Evolutionary conservation across 768 basidiomycete species (phyloP), one percentile per base, ranked within the genome.

Genomic region (Suillus weaverae): DNA sequence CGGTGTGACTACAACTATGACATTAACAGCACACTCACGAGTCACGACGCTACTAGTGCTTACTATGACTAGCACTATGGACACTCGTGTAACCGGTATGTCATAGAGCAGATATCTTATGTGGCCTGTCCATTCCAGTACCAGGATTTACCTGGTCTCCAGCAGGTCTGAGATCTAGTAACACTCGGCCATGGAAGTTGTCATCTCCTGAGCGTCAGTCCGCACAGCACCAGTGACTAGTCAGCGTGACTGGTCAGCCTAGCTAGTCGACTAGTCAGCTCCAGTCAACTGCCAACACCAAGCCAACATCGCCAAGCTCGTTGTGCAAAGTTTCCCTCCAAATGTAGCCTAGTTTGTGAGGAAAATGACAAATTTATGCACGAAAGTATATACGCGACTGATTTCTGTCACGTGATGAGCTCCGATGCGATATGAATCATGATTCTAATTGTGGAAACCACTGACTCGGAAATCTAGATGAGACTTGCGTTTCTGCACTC

Each of bases 391-490:
- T 54, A 33, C 26, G 26, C 5, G 38, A 59, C 10, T 59, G 26
- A 41, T 41, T 32, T 59, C 1, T 41, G 10, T 56, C 64, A 48
- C 62, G 62, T 66, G 65, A 56, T 33, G n/a, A 43, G 22, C 33
- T 32, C 8, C 44, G 65, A 36, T 56, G 6, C 54, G 13, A 36
- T 39, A 26, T 30, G 44, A 46, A 48, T 46, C n/a, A 46, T 48
- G 38, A 54, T 22, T 65, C 65, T 50, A 56, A 59, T 65, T 64
- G 44, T n/a, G 65, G 62, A 22, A 63, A 53, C 35, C 13, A 26
- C 26, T 26, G 26, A n/a, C n/a, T n/a, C n/a, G n/a, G 14, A 54
- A 50, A 43, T 65, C 61, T 22, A 63, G 39, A 67, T 67, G 66
- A 61, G 59, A 61, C 60, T 41, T 48, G 36, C 13, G 54, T 66